These are phyloP conservation scores for Hypomontagnella submonticulosa DNA, from an alignment of 495 filamentous ascomycete species.

Conservation along the genomic window DNA sequence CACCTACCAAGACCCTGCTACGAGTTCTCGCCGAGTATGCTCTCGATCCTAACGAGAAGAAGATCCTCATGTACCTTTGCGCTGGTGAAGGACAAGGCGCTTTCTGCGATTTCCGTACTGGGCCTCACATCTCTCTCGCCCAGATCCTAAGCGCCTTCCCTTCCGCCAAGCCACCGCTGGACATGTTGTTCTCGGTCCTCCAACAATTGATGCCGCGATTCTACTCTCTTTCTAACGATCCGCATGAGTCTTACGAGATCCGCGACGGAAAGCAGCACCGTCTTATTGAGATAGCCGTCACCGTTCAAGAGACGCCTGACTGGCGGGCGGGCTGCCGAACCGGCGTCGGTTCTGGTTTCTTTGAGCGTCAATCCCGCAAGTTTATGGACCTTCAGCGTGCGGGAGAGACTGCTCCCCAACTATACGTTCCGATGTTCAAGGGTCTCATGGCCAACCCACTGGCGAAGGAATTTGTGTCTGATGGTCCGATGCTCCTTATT, in stretches of 20 bases:
- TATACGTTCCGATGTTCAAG: conserved; percentile 95
- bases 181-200: conserved; percentile 81
- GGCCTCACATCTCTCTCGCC: conserved; percentile 80
- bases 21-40: conserved; percentile 89
- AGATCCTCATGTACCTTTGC: conserved; percentile 84
- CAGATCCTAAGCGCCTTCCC: conserved; percentile 95
- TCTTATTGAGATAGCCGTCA: conserved; percentile 92
- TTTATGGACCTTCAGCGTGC: conserved; percentile 71
- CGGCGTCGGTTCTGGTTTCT: conserved; percentile 82
- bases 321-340: conserved; percentile 77
- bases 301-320: conserved; percentile 85
- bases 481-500: conserved; percentile 97
- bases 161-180: conserved; percentile 85
- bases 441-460: conserved; percentile 98
- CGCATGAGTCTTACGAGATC: conserved; percentile 78
- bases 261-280: conserved; percentile 78
- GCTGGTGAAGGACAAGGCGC: conserved; percentile 91
- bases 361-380: conserved; percentile 79
- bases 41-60: conserved; percentile 80
- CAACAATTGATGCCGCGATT: conserved; percentile 94
- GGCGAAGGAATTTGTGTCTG: conserved; percentile 84
- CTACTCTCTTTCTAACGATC: conserved; percentile 97
- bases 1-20: conserved; percentile 88
- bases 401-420: conserved; percentile 65
- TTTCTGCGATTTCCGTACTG: conserved; percentile 95